Evolutionary conservation across 2,329 filamentous ascomycete genomes (phyloP).

Genomic region (Leptographium radiaticola): DNA sequence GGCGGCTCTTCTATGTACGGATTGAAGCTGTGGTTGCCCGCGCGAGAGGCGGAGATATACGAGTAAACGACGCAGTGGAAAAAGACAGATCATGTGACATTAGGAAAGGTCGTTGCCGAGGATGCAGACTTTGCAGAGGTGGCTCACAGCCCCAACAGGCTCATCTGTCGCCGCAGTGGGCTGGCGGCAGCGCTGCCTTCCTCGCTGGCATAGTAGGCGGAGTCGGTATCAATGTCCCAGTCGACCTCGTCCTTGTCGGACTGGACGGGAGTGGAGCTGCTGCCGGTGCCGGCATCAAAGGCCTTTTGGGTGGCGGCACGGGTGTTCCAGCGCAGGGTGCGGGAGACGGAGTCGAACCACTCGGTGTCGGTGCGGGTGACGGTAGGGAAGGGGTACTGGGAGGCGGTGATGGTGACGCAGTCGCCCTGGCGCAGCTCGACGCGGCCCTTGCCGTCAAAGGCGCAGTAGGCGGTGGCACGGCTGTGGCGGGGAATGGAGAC

Average conservation of each 20-base stretch:
- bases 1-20: background rate
- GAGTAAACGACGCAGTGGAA: background rate
- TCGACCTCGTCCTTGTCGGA: constrained; percentile 41
- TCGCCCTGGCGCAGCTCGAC: constrained; percentile 88
- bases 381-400: constrained; percentile 93
- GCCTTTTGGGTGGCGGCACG: constrained; percentile 84
- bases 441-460: constrained; percentile 93
- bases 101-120: background rate
- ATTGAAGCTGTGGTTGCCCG: no score
- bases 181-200: constrained; percentile 56
- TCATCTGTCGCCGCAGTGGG: constrained; percentile 61
- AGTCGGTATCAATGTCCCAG: constrained; percentile 94
- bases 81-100: background rate
- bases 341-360: constrained; percentile 92
- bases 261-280: constrained; percentile 32
- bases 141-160: constrained; percentile 47
- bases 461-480: constrained; percentile 88
- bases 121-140: background rate
- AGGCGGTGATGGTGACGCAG: constrained; percentile 90
- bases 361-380: constrained; percentile 81
- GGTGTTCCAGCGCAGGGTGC: constrained; percentile 90
- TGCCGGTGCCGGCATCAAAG: constrained; percentile 46
- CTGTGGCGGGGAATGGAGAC: constrained; percentile 76
- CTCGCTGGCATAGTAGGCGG: constrained; percentile 56
- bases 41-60: background rate